A percentile compares a stretch with the other conserved stretches of the same genome.
These are phyloP conservation scores for Dioscorea zingiberensis DNA, from an alignment of 106 monocot species.

Conservation along the genomic window DNA sequence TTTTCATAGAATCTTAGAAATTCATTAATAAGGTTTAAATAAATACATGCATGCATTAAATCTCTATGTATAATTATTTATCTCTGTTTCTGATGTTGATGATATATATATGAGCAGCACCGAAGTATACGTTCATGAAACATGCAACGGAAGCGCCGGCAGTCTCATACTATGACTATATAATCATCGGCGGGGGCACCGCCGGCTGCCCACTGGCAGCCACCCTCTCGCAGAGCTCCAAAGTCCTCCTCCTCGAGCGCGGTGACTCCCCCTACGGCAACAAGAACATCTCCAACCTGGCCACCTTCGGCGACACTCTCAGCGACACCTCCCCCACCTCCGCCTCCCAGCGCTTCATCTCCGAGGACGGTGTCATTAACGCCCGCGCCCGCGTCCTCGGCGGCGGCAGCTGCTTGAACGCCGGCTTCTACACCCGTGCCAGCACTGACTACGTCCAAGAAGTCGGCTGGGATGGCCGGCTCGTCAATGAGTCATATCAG, in stretches of 20 bases:
- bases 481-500: conserved; percentile 46
- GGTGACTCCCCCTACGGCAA: conserved; percentile 62
- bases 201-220: conserved; percentile 68
- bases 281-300: conserved; percentile 40
- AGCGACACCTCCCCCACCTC: conserved; percentile 48
- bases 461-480: conserved; percentile 40
- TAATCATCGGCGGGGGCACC: conserved; percentile 64
- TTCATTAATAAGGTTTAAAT: no score
- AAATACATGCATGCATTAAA: no score
- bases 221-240: conserved; percentile 34
- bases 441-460: conserved; percentile 21
- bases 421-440: conserved; percentile 67
- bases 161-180: conserved; percentile 53
- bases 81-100: no score
- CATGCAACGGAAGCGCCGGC: conserved; percentile 29
- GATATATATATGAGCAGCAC: conserved; percentile 15
- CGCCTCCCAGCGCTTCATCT: conserved; percentile 56
- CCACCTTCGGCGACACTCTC: conserved; percentile 46
- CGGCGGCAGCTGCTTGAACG: conserved; percentile 66
- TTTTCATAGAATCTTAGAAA: no score
- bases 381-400: conserved; percentile 61
- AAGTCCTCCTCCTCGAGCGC: conserved; percentile 49
- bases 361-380: conserved; percentile 60
- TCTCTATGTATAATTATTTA: no score
- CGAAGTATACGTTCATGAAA: conserved; percentile 42